Evolutionary conservation across 306 rosid species (phyloP), one percentile per base, ranked within the genome.

Genomic region (Clitoria ternatea): DNA sequence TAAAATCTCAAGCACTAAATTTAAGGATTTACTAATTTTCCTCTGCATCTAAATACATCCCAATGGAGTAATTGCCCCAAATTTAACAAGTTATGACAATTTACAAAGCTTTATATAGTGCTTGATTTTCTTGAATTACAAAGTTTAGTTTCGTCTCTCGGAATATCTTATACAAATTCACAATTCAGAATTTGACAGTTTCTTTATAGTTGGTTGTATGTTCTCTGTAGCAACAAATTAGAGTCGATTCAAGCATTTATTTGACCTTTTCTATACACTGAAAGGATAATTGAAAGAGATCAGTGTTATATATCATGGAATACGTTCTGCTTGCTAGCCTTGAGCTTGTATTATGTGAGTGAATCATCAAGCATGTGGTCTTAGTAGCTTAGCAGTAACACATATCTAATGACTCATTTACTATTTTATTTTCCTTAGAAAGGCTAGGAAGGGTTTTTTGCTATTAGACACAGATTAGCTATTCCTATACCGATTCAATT

Each of bases 281-380:
- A 36, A 55, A 20, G 26, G 18, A 64, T 55, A 56, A 64, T 45
- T 26, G 6, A 72, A 76, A 53, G 10, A 49, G 62, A 49, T 43
- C 17, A 48, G 22, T 47, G 2, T 15, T 15, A 4, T 30, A 30
- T 40, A 68, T 49, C 22, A 19, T 53, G 39, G 39, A 66, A 47
- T 56, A 15, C 18, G 33, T 60, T 36, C 43, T 56, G 18, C 66
- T 42, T 78, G 48, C 32, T 32, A 7, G 29, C 55, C 61, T 55
- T 15, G 14, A 22, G 64, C 13, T 47, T 10, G n/a, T 71, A 10
- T 71, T 33, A 55, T 23, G 40, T 29, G 12, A 1, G 32, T n/a
- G 49, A 14, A 37, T 68, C 2, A 49, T 35, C 44, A 39, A 37
- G 30, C 60, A 26, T 29, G 8, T 35, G 47, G 52, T 22, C 15